Evolutionary conservation across 768 basidiomycete genomes (phyloP).

Genomic region (Tylopilus vinaceipallidus): DNA sequence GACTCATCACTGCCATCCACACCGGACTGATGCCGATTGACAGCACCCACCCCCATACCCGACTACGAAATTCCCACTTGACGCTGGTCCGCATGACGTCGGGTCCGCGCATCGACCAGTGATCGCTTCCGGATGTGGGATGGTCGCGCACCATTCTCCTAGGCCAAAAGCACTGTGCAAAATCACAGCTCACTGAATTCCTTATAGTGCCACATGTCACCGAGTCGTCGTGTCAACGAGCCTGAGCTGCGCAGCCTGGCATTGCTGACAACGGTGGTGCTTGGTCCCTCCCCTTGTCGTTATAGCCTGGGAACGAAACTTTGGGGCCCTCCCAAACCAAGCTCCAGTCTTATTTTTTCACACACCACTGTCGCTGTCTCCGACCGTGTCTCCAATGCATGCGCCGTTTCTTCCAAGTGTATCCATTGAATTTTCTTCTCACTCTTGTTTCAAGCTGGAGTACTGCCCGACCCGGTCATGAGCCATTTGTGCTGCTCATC

Average conservation of each 20-base stretch:
- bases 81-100: background rate
- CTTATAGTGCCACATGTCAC: constrained; percentile 2
- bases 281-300: background rate
- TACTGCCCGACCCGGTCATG: no score
- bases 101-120: background rate
- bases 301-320: background rate
- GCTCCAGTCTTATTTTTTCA: background rate
- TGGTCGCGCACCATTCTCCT: background rate
- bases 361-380: background rate
- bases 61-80: constrained; percentile 7
- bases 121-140: no score
- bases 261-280: background rate
- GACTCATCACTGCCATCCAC: background rate
- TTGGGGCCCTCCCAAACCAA: background rate
- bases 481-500: no score
- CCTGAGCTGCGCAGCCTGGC: no score
- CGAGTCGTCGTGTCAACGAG: background rate
- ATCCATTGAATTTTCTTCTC: background rate
- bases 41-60: constrained; percentile 4
- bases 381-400: no score
- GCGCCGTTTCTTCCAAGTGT: background rate
- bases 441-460: background rate
- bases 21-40: background rate
- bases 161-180: background rate
- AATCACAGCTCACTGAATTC: background rate